A percentile compares a stretch with the other conserved stretches of the same genome.
phyloP scores from a whole-genome alignment of 495 filamentous ascomycete species.

The Eremomyces bilateralis region DNA sequence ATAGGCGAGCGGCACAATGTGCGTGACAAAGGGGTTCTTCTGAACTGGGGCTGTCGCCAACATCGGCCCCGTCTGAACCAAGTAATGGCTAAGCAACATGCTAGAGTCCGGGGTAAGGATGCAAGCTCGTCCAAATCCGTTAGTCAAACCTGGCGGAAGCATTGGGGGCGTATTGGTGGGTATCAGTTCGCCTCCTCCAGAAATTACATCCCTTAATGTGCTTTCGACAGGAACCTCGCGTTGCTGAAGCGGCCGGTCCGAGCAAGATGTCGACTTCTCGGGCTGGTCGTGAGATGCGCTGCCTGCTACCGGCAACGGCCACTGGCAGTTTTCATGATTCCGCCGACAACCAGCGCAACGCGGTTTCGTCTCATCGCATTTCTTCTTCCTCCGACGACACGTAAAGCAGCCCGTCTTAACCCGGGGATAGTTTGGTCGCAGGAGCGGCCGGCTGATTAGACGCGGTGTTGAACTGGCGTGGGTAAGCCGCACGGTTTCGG shows the following conservation, averaged over 20 bases:
- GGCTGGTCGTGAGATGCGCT: too few species aligned
- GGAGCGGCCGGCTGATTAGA: too few species aligned
- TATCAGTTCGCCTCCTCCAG: too few species aligned
- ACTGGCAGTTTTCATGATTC: not conserved
- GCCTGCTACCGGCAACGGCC: too few species aligned
- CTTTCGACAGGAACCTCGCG: too few species aligned
- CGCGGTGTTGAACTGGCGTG: too few species aligned
- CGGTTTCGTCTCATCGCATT: conserved; percentile 3
- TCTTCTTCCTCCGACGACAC: conserved; percentile 3
- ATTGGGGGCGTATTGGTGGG: too few species aligned
- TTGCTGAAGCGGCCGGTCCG: too few species aligned
- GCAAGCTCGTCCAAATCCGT: not conserved
- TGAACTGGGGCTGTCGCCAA: not conserved
- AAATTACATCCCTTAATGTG: too few species aligned
- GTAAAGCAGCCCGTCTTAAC: conserved; percentile 1
- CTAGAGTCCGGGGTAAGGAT: not conserved
- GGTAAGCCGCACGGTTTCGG: too few species aligned
- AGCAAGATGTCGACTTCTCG: too few species aligned
- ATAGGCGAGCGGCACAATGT: not conserved
- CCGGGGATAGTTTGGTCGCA: not conserved
- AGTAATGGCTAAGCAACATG: not conserved
- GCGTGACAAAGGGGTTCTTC: not conserved
- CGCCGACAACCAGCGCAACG: not conserved
- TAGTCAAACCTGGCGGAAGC: too few species aligned
- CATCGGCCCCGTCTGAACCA: not conserved